Evolutionary conservation across 176 grass and related monocot species (phyloP), one percentile per base, ranked within the genome.

Genomic region (Melocanna baccifera): DNA sequence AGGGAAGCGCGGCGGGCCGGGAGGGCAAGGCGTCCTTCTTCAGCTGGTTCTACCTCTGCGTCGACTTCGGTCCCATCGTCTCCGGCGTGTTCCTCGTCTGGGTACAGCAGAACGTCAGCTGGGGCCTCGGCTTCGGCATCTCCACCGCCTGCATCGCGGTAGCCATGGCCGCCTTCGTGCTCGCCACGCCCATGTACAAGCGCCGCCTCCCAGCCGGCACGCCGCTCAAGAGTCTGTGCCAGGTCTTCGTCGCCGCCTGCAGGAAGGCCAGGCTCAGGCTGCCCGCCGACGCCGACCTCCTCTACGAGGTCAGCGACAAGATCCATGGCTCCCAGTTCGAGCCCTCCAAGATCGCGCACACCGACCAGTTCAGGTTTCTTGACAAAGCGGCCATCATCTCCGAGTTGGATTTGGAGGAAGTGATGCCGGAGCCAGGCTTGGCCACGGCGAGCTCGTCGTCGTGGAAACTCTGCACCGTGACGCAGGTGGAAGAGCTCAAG

Each of bases 401-500:
- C 13, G 80, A 84, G 45, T 90, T 87, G 1, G 91, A 91, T 26
- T 30, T 86, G 67, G 87, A 81, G 80, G 84, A 78, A 36, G 50
- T 52, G 50, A 48, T 47, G 7, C 16, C 45, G 23, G 55, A 68
- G 82, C 50, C 50, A 1, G 50, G 50, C 50, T 52, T 52, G 50
- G 18, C 4, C 16, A 81, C 47, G 20, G 43, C 70, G 4, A 90
- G 58, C 6, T 52, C 16, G 50, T 19, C 50, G 16, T 51, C 85
- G 4, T 90, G 88, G 84, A 40, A 59, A 59, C 84, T 90, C 0
- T 97, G 91, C 76, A 94, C 91, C 39, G 83, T 97, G 72, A 97
- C 89, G 48, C 94, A 97, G 91, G 89, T 97, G 19, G 94, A 97
- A 85, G 89, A 97, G 83, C 78, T 91, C 70, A 95, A 92, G 88